phyloP scores from a whole-genome alignment of 2,329 filamentous ascomycete species.

The Chaetomiaceae sp. region DNA sequence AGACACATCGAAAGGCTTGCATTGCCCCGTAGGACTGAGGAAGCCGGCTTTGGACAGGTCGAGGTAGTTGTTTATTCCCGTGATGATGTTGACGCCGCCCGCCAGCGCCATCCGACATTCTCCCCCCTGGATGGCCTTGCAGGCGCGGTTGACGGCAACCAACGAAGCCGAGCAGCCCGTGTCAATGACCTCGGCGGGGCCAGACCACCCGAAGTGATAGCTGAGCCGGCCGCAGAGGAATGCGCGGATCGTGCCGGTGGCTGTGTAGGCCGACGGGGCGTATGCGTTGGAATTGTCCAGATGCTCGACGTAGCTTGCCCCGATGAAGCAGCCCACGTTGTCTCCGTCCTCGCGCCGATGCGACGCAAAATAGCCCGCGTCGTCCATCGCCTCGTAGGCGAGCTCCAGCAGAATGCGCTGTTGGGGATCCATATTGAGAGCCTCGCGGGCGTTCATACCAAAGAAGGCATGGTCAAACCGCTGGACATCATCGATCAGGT shows the following conservation, averaged over 20 bases:
- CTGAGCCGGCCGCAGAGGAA: conserved; percentile 49
- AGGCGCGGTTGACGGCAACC: conserved; percentile 28
- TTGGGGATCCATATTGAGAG: conserved; percentile 69
- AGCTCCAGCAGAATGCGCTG: conserved; percentile 69
- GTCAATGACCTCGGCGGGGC: conserved; percentile 28
- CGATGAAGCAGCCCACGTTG: conserved; percentile 69
- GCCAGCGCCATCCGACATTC: conserved; percentile 28
- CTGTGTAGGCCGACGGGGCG: conserved; percentile 66
- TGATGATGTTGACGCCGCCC: conserved; percentile 30
- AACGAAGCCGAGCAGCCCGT: conserved; percentile 30
- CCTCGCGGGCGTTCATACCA: conserved; percentile 77
- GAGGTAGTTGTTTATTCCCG: not conserved
- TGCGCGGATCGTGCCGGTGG: conserved; percentile 46
- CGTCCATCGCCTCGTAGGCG: conserved; percentile 77
- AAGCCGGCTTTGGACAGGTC: conserved; percentile 18
- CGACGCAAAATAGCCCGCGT: conserved; percentile 67
- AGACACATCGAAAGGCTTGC: conserved; percentile 34
- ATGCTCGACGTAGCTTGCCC: conserved; percentile 75
- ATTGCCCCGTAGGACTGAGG: conserved; percentile 24
- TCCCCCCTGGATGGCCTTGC: conserved; percentile 20
- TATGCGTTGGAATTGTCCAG: too few species aligned
- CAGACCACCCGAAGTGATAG: conserved; percentile 25
- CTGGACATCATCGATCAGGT: too few species aligned
- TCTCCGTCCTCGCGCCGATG: conserved; percentile 60
- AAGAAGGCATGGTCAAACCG: conserved; percentile 76